Base-by-base conservation (phyloP, 2,329 filamentous ascomycete species). In the Pseudogymnoascus sp. region DNA sequence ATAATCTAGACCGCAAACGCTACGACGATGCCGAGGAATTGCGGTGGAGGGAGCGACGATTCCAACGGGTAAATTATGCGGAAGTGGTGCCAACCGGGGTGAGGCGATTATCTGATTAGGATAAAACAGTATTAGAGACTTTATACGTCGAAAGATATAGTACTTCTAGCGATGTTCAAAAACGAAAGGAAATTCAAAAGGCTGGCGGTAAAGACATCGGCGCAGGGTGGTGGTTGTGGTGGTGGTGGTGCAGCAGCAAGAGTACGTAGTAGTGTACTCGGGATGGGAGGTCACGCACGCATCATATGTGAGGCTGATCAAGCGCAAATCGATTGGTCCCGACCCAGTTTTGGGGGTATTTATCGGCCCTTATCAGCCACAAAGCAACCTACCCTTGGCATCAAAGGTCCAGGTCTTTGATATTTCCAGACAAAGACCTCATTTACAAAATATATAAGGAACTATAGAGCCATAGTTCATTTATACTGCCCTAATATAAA, bases 291-390 rank as follows among this genome's bases (percentile, higher is more conserved):
- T 54, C 47, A 54, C 47, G 47, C 47, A 54, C 47, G 47, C 47
- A 54, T 54, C 47, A 54, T 54, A 54, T 54, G 47, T 54, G 47
- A 54, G 47, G 47, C 47, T 54, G 47, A 54, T 54, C 47, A 54
- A 32, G 47, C 47, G 47, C 28, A 54, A 54, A 54, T 54, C 47
- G 47, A 54, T 54, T 54, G 47, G 47, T 34, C 47, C 47, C 47
- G 47, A 54, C 47, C 47, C 47, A 54, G 32, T 32, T 54, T 54
- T 54, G 47, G 47, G 47, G 47, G 47, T 54, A 54, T 54, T 12
- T 54, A 54, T 54, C 47, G 47, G 47, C n/a, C 28, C 47, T 54
- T 54, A 54, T 54, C 47, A 54, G 47, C 47, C 28, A 54, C 43
- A 32, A 34, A 28, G 22, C 22, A 54, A 9, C 6, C 6, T 7